Evolutionary conservation across 768 basidiomycete genomes (phyloP), one percentile per base, ranked within the genome.

Genomic region (Myochromella boudieri): DNA sequence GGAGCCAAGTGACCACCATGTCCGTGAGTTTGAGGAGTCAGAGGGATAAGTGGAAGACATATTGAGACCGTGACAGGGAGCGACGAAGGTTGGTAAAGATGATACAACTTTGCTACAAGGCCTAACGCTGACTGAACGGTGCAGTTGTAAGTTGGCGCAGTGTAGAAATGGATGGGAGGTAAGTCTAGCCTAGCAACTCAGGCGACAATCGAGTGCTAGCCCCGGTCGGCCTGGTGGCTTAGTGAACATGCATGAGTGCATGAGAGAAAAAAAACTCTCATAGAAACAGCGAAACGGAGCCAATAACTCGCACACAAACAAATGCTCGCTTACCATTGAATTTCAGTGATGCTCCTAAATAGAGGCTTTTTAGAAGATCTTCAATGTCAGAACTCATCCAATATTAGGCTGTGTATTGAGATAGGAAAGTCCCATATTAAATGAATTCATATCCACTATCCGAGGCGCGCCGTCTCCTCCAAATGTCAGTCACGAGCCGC

Each of bases 401-500:
- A 39, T 48, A 28, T 39, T 27, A 36, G 39, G 26, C 18, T 24
- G 41, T 46, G 41, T 14, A 26, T 42, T 31, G 28, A 41, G 47
- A 22, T 39, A 48, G 26, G 47, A 41, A 20, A 42, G 49, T 52
- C 46, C 29, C 37, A 39, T 50, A 39, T 34, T 43, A 46, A 48
- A 46, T 41, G 31, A 37, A 27, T 17, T 42, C 40, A 33, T 28
- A 51, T 45, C 17, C 28, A 25, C 34, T 24, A 53, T 46, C 17
- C 33, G 22, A 33, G 15, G 33, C 80, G 79, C 3, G 86, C 85
- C 36, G 84, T 70, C 54, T 90, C 87, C 57, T 82, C 79, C 4
- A 67, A 63, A 53, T 89, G 86, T 34, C 84, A 70, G 18, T 84
- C 78, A 40, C 64, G 67, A n/a, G 65, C 58, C 6, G 75, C 78